Evolutionary conservation across 306 rosid genomes (phyloP).

Genomic region (Rosa rugosa): DNA sequence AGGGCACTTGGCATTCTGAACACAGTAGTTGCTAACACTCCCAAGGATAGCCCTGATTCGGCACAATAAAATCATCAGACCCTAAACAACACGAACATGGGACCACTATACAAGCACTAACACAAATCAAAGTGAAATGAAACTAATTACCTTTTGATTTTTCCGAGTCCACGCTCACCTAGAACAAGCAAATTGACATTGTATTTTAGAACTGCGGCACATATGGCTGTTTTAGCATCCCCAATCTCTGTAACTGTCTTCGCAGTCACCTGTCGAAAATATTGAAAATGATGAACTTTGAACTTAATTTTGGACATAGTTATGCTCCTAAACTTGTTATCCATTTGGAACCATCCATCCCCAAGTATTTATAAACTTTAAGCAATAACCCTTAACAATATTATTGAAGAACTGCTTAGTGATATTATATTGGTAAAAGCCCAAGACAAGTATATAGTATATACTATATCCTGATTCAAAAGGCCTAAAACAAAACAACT

Average conservation of each 20-base stretch:
- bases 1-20: slow-evolving; percentile 53
- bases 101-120: neutral
- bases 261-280: slow-evolving; percentile 32
- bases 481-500: neutral
- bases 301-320: neutral
- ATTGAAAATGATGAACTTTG: neutral
- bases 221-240: slow-evolving; percentile 41
- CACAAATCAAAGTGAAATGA: neutral
- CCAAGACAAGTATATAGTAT: neutral
- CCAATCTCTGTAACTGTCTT: slow-evolving; percentile 42
- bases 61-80: slow-evolving; percentile 3
- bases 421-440: neutral
- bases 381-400: neutral
- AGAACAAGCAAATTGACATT: slow-evolving; percentile 42
- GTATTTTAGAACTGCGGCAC: slow-evolving; percentile 42
- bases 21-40: slow-evolving; percentile 58
- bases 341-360: neutral
- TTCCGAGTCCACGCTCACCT: slow-evolving; percentile 43
- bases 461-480: neutral
- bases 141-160: slow-evolving; percentile 35
- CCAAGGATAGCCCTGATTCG: slow-evolving; percentile 45
- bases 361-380: neutral
- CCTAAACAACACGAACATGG: neutral
- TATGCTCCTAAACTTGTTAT: neutral
- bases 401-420: neutral